A percentile compares a stretch with the other conserved stretches of the same genome.
These are phyloP conservation scores for Phialocephala subalpina DNA, from an alignment of 2,329 filamentous ascomycete genomes.

Conservation along the genomic window DNA sequence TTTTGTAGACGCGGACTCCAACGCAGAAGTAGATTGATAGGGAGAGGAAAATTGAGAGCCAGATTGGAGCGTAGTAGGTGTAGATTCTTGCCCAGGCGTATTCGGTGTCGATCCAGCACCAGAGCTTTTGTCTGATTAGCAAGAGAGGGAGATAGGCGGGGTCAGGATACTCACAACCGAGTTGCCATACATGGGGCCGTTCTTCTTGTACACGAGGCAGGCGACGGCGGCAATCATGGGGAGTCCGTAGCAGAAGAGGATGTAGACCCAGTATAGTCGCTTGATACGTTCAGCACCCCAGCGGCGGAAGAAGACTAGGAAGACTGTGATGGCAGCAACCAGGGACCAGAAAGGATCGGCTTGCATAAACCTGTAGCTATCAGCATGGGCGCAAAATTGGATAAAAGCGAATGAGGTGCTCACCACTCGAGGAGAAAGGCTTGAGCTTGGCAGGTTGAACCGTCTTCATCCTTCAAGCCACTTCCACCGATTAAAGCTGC, in stretches of 20 bases:
- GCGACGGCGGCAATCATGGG: constrained; percentile 62
- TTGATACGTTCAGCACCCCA: constrained; percentile 59
- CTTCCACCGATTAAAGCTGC: constrained; percentile 63
- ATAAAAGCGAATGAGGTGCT: constrained; percentile 49
- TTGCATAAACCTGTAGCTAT: constrained; percentile 67
- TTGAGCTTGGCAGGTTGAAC: constrained; percentile 16
- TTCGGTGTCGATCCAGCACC: constrained; percentile 78
- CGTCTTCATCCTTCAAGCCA: constrained; percentile 42
- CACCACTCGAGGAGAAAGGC: constrained; percentile 80
- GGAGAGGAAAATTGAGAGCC: constrained; percentile 68
- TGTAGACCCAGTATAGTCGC: constrained; percentile 62
- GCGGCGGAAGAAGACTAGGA: constrained; percentile 64
- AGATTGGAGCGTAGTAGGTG: constrained; percentile 77
- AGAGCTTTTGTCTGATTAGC: constrained; percentile 71
- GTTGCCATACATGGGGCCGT: constrained; percentile 47
- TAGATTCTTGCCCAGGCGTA: constrained; percentile 78
- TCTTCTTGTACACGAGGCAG: constrained; percentile 59
- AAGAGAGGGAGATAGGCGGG: not conserved
- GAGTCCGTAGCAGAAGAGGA: constrained; percentile 61
- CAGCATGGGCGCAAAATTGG: constrained; percentile 45
- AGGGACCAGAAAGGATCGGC: constrained; percentile 62
- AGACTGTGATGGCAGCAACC: constrained; percentile 69
- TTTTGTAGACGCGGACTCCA: constrained; percentile 71
- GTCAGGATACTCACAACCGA: constrained; percentile 37
- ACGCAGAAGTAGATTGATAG: constrained; percentile 72